phyloP scores from a whole-genome alignment of 1,284 basidiomycete species.

The Ustilago crameri region DNA sequence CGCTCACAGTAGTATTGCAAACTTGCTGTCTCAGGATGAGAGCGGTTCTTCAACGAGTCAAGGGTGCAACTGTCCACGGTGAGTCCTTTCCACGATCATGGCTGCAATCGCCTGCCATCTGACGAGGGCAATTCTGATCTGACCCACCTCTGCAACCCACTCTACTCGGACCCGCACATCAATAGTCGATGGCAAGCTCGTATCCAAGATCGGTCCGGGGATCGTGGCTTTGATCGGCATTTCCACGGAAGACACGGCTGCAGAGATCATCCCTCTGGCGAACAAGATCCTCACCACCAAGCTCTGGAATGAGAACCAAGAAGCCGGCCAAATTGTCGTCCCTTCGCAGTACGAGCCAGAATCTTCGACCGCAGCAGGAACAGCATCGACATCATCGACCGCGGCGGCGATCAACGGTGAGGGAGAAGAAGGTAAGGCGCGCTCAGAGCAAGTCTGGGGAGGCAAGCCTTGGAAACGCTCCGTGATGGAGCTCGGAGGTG shows the following conservation, averaged over 20 bases:
- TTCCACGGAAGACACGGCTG: conserved; percentile 56
- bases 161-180: neutral
- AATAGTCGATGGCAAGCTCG: conserved; percentile 59
- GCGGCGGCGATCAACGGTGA: conserved; percentile 3
- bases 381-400: neutral
- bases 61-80: conserved; percentile 64
- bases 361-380: neutral
- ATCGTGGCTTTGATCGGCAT: conserved; percentile 64
- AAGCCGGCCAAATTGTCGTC: conserved; percentile 29
- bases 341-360: conserved; percentile 45
- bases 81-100: conserved; percentile 6
- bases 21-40: too few relatives aligned
- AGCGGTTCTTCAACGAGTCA: conserved; percentile 65
- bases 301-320: conserved; percentile 62
- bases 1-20: too few relatives aligned
- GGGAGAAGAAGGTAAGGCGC: conserved; percentile 9
- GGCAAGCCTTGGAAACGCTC: conserved; percentile 59
- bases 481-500: conserved; percentile 60
- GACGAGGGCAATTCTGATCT: neutral
- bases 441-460: conserved; percentile 55
- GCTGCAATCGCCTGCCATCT: neutral
- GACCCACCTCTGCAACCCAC: neutral
- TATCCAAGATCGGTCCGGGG: conserved; percentile 63
- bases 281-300: conserved; percentile 58
- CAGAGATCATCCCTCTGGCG: conserved; percentile 50